Evolutionary conservation across 73 alveolate species (phyloP), one percentile per base, ranked within the genome.

Genomic region (Uronychia setigera): DNA sequence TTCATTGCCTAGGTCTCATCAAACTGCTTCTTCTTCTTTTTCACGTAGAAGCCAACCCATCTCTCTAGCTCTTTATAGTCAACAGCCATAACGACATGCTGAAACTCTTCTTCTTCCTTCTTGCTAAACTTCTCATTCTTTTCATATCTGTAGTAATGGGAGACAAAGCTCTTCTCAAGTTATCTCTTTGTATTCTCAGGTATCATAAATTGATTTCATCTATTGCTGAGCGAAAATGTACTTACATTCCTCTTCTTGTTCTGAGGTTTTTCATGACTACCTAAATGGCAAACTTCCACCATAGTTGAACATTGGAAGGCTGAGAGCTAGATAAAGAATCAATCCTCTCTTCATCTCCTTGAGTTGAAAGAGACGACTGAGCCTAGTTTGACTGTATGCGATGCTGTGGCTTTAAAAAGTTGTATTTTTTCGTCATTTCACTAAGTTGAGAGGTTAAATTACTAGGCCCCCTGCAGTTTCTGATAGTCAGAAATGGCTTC

Each of bases 401-500:
- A 27, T 32, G 26, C 26, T 33, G 0, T 29, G 95, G 95, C 67
- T 84, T 84, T n/a, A 89, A 59, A 58, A 79, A 84, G 46, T 84
- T 89, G 32, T 46, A 89, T 57, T 83, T 89, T 60, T 83, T 83
- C 29, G 92, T 89, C 35, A 80, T 33, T 29, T 84, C 26, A 79
- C 95, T 89, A 83, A 1, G 67, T n/a, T n/a, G n/a, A n/a, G 74
- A 29, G 34, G n/a, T 58, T 0, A 29, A 27, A 46, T 0, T 89
- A 89, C 95, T 59, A 84, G 32, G 74, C 59, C 0, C 58, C 85
- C 59, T 79, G 76, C 46, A 85, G 83, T 30, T 81, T 46, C 30
- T 14, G 26, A 58, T 85, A 90, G 32, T 90, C 95, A 58, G 59
- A 76, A 32, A 88, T 80, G 0, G 57, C 82, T 75, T 90, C 95